Conservation (phyloP, 441 rosid species). For the Pelargonium myrrhifolium region DNA sequence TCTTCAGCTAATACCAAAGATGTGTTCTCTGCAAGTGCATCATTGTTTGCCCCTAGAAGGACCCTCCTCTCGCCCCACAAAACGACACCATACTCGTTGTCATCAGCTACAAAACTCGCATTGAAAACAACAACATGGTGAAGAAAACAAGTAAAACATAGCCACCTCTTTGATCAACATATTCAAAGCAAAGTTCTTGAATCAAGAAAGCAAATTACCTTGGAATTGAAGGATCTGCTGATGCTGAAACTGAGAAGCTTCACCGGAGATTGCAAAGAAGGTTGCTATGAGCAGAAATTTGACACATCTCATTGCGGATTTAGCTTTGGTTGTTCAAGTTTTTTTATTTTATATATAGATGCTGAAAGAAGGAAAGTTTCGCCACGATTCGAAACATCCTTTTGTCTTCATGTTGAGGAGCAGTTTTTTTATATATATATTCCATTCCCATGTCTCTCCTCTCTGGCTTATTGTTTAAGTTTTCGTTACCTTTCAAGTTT, state of each 20-base stretch:
- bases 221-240: neutral
- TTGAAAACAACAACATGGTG: neutral
- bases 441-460: neutral
- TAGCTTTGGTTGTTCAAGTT: neutral
- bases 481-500: constrained; percentile 2
- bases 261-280: neutral
- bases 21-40: neutral
- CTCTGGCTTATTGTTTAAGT: neutral
- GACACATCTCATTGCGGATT: neutral
- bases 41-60: neutral
- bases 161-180: neutral
- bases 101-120: neutral
- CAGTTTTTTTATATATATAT: neutral
- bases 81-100: neutral
- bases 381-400: neutral
- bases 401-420: neutral
- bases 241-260: neutral
- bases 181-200: neutral
- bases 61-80: constrained; percentile 7
- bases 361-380: neutral
- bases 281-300: neutral
- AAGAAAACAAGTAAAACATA: neutral
- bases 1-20: constrained; percentile 32
- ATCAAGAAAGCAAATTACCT: neutral
- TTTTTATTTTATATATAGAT: neutral